Evolutionary conservation across 176 grass and related monocot genomes (phyloP).

Genomic region (Musa beccarii): DNA sequence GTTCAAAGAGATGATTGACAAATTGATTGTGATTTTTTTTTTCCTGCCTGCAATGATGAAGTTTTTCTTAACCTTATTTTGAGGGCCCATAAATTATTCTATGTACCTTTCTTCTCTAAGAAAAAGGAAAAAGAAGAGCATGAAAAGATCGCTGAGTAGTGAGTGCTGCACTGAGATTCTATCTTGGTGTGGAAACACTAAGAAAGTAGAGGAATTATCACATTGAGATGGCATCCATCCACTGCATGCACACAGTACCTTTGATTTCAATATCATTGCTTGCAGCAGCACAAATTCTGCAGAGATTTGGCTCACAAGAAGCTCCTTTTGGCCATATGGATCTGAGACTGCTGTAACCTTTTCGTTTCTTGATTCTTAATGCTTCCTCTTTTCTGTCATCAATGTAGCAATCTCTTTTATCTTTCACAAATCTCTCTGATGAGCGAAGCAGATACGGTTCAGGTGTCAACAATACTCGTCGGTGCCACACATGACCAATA

Average conservation of each 20-base stretch:
- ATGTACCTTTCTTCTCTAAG: neutral
- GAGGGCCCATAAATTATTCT: neutral
- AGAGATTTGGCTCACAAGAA: conserved; percentile 29
- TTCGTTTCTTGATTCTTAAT: neutral
- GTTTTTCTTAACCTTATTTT: neutral
- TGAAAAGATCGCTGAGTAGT: too few species aligned
- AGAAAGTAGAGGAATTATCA: neutral
- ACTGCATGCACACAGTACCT: neutral
- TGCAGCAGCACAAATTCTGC: conserved; percentile 6
- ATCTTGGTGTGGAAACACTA: too few species aligned
- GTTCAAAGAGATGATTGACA: neutral
- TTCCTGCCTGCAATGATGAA: neutral
- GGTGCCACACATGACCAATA: conserved; percentile 47
- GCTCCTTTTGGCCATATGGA: conserved; percentile 10
- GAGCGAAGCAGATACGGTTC: conserved; percentile 28
- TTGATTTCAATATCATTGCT: conserved; percentile 8
- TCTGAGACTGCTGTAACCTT: neutral
- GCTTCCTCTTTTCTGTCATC: conserved; percentile 21
- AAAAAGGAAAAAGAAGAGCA: neutral
- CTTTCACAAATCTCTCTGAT: neutral
- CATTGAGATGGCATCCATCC: neutral
- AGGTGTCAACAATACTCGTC: conserved; percentile 46
- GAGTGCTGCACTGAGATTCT: too few species aligned
- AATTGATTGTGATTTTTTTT: neutral
- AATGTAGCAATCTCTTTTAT: neutral